Percentiles rank a stretch among this genome's conserved stretches.
Conservation (phyloP, 2,329 filamentous ascomycete genomes). For the Neonectria magnoliae region DNA sequence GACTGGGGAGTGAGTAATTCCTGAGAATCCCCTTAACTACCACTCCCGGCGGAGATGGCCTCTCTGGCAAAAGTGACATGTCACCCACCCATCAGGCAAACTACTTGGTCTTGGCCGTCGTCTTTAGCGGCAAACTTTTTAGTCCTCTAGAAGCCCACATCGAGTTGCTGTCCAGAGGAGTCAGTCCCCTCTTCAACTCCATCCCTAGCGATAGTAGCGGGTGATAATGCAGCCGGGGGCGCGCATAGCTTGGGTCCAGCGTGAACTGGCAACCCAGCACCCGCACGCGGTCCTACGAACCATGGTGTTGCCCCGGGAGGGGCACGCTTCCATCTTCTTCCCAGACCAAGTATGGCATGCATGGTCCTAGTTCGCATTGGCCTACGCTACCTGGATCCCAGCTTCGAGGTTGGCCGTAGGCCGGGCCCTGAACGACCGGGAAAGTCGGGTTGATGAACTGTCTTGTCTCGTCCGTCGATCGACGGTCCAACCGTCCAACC, state of each 20-base stretch:
- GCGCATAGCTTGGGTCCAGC: constrained; percentile 18
- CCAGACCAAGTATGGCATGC: constrained; percentile 28
- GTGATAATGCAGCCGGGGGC: constrained; percentile 16
- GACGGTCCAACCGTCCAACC: constrained; percentile 1
- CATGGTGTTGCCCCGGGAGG: constrained; percentile 12
- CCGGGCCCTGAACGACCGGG: constrained; percentile 5
- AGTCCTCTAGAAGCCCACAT: constrained; percentile 12
- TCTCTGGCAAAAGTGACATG: constrained; percentile 24
- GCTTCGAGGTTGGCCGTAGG: constrained; percentile 17
- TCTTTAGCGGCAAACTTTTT: constrained; percentile 32
- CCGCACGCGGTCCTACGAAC: constrained; percentile 10
- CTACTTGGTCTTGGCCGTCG: constrained; percentile 27
- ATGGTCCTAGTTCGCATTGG: constrained; percentile 26
- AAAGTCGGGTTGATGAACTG: constrained; percentile 18
- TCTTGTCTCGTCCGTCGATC: neutral
- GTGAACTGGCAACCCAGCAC: constrained; percentile 20
- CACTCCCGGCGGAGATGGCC: neutral
- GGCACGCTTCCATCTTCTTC: constrained; percentile 18
- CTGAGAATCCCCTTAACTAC: neutral
- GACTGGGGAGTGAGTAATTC: neutral
- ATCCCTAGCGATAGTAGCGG: constrained; percentile 7
- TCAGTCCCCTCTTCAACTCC: constrained; percentile 1
- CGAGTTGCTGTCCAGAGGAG: neutral
- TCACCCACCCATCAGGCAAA: constrained; percentile 29
- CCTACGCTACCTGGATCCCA: constrained; percentile 7